Evolutionary conservation across 2,329 filamentous ascomycete genomes (phyloP).

Genomic region (Monilinia fructicola): DNA sequence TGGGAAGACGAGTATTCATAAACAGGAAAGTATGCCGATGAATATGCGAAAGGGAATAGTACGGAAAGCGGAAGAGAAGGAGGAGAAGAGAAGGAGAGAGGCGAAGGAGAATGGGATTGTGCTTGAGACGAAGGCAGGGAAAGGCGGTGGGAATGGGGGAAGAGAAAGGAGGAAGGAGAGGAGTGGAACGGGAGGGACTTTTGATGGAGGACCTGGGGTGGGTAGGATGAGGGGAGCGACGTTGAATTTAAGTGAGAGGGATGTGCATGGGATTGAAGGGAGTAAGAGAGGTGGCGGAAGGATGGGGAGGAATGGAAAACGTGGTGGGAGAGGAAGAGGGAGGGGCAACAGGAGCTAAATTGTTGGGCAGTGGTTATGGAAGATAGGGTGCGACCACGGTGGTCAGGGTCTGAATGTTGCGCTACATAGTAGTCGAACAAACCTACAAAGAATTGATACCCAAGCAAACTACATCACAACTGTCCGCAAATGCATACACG

Average conservation of each 20-base stretch:
- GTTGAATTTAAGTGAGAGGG: slow-evolving; percentile 73
- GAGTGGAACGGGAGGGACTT: slow-evolving; percentile 51
- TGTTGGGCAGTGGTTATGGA: background rate
- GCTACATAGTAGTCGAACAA: background rate
- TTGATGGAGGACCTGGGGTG: slow-evolving; percentile 74
- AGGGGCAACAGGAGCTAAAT: slow-evolving; percentile 11
- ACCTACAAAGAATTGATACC: slow-evolving; percentile 12
- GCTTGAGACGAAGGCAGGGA: slow-evolving; percentile 62
- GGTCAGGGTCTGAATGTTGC: background rate
- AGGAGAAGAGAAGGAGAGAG: slow-evolving; percentile 71
- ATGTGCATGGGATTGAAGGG: slow-evolving; percentile 70
- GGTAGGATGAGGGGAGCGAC: slow-evolving; percentile 76
- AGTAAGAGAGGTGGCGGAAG: slow-evolving; percentile 43
- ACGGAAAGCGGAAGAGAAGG: slow-evolving; percentile 62
- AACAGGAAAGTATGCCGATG: slow-evolving; percentile 87
- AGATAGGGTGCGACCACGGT: background rate
- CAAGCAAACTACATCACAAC: slow-evolving; percentile 7
- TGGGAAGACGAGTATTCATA: slow-evolving; percentile 70
- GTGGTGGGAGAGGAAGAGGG: slow-evolving; percentile 22
- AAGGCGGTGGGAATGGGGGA: slow-evolving; percentile 47
- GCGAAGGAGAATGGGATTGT: slow-evolving; percentile 90
- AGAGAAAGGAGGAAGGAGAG: slow-evolving; percentile 49
- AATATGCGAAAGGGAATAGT: slow-evolving; percentile 80
- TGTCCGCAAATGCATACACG: background rate
- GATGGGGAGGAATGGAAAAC: slow-evolving; percentile 37